Conservation (phyloP, 176 grass and related monocot species). For the Oryza glaberrima region DNA sequence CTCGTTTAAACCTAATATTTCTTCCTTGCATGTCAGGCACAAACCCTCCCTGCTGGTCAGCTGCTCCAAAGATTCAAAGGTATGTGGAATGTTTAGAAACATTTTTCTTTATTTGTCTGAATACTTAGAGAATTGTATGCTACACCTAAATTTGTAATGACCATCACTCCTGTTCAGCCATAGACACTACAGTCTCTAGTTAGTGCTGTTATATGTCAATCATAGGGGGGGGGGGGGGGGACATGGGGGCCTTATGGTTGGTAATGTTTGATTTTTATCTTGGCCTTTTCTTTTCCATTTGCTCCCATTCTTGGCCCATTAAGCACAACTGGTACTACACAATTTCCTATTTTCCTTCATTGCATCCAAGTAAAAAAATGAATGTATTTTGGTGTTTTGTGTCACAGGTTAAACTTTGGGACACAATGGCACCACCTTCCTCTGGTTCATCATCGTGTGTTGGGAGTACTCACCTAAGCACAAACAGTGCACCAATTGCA, state of each 20-base stretch:
- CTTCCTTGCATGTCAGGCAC: constrained; percentile 65
- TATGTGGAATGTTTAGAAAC: constrained; percentile 18
- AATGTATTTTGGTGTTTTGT: constrained; percentile 10
- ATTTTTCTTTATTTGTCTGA: not conserved
- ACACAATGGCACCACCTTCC: constrained; percentile 55
- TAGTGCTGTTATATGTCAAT: not conserved
- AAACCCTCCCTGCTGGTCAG: constrained; percentile 86
- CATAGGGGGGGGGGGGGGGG: not conserved
- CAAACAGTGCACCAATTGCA: constrained; percentile 55
- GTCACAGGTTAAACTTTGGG: constrained; percentile 86
- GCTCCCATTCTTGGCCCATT: not conserved
- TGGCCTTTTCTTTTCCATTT: not conserved
- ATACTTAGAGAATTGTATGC: not conserved
- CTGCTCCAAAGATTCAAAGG: constrained; percentile 90
- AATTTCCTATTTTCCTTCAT: not conserved
- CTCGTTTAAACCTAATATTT: constrained; percentile 10
- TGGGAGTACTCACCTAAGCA: constrained; percentile 57
- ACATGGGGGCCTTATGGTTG: not conserved
- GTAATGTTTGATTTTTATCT: not conserved
- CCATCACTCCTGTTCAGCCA: not conserved
- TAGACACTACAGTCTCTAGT: not conserved
- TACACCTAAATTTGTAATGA: not conserved
- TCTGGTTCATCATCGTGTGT: constrained; percentile 77
- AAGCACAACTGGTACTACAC: not conserved
- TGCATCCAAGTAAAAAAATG: not conserved